Conservation (phyloP, 1,284 basidiomycete genomes). For the Athelia psychrophila region DNA sequence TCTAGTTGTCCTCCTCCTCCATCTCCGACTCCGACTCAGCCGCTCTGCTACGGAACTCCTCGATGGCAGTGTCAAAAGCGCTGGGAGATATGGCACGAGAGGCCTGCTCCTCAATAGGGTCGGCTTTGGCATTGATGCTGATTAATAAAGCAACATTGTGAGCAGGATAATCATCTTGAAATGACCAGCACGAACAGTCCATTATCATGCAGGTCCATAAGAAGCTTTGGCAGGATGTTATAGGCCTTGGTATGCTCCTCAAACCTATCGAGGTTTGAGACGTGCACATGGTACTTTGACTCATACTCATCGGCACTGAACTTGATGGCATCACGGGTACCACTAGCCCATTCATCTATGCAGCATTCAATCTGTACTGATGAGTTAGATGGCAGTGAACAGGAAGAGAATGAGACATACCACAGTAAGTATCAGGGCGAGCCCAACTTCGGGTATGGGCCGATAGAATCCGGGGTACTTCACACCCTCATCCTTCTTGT, state of each 20-base stretch:
- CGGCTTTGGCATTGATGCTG: conserved; percentile 5
- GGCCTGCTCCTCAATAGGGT: not conserved
- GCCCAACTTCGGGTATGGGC: too few relatives aligned
- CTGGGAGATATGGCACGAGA: not conserved
- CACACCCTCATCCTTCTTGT: too few relatives aligned
- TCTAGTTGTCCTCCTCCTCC: too few relatives aligned
- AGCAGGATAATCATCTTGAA: not conserved
- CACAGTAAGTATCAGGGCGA: too few relatives aligned
- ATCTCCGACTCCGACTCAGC: too few relatives aligned
- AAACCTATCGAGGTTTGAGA: conserved; percentile 4
- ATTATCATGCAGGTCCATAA: conserved; percentile 1
- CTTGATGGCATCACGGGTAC: not conserved
- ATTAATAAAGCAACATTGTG: not conserved
- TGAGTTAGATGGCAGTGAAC: too few relatives aligned
- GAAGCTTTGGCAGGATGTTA: conserved; percentile 1
- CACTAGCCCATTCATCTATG: conserved; percentile 9
- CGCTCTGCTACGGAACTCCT: not conserved
- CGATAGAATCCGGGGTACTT: too few relatives aligned
- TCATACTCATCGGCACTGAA: conserved; percentile 6
- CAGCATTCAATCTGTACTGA: conserved; percentile 10
- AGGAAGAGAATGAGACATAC: too few relatives aligned
- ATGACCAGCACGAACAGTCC: not conserved
- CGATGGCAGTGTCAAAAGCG: conserved; percentile 4
- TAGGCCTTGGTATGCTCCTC: conserved; percentile 4
- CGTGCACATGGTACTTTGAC: conserved; percentile 1